phyloP scores from a whole-genome alignment of 306 rosid species.

The Dryas alaskensis region DNA sequence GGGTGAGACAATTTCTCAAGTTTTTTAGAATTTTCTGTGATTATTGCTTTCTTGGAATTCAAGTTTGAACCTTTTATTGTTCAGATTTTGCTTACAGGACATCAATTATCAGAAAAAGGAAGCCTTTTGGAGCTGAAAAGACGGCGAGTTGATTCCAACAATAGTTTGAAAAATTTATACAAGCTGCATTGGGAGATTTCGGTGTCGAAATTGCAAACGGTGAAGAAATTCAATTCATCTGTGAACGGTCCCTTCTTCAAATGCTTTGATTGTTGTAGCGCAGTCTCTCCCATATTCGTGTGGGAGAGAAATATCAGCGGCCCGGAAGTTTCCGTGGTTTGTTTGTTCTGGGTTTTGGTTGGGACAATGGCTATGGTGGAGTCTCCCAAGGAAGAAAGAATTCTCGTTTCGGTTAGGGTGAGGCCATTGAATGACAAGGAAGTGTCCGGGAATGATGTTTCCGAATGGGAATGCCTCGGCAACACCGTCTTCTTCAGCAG shows the following conservation, averaged over 20 bases:
- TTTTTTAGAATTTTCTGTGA: no score
- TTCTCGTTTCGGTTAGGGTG: conserved; percentile 70
- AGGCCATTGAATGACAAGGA: conserved; percentile 78
- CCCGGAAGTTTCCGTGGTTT: not conserved
- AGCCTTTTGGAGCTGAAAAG: not conserved
- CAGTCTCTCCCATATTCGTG: conserved; percentile 11
- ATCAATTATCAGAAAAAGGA: not conserved
- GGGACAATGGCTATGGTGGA: conserved; percentile 28
- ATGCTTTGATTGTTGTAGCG: not conserved
- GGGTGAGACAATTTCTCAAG: no score
- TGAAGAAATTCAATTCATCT: not conserved
- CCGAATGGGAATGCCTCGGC: conserved; percentile 57
- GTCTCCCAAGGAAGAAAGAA: conserved; percentile 44
- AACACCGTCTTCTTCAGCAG: conserved; percentile 48
- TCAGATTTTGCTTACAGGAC: not conserved
- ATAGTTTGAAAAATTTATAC: not conserved
- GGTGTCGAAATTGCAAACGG: not conserved
- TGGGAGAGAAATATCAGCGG: conserved; percentile 12
- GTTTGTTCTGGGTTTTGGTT: conserved; percentile 9
- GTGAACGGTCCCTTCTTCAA: not conserved
- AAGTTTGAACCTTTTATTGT: no score
- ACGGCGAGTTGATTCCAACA: no score
- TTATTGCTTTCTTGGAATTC: no score
- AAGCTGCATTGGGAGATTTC: not conserved
- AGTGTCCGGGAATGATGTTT: conserved; percentile 37